Conservation (phyloP, 176 grass and related monocot genomes). For the Carex parvula region DNA sequence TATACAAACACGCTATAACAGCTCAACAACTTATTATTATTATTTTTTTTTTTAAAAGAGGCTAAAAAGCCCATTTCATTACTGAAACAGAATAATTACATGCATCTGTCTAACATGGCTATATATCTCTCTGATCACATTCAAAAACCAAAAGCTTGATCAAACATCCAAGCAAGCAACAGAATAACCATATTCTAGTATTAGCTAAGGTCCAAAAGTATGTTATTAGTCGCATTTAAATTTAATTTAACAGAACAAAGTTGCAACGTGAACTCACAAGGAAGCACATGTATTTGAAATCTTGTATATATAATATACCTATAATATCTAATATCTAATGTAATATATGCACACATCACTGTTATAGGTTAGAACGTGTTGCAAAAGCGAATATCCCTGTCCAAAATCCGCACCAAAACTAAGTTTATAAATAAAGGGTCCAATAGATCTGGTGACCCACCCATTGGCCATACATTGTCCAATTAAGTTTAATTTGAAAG, state of each 20-base stretch:
- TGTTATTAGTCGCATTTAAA: not conserved
- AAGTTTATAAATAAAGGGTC: not conserved
- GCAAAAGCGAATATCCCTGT: conserved; percentile 9
- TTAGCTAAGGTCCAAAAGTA: no score
- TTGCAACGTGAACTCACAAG: not conserved
- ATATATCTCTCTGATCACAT: no score
- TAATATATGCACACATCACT: not conserved
- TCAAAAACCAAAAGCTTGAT: no score
- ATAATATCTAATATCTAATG: not conserved
- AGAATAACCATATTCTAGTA: no score
- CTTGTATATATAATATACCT: no score
- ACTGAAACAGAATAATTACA: no score
- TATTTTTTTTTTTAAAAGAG: no score
- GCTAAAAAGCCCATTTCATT: no score
- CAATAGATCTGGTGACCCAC: conserved; percentile 1
- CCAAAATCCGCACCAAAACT: not conserved
- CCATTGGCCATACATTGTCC: not conserved
- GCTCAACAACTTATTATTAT: not conserved
- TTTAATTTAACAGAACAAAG: not conserved
- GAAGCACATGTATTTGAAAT: not conserved
- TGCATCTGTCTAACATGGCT: no score
- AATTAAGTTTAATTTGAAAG: not conserved
- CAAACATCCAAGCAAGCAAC: no score
- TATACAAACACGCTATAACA: not conserved
- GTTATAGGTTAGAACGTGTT: not conserved